Percentiles rank a stretch among this genome's conserved stretches.
phyloP scores from a whole-genome alignment of 1,284 basidiomycete species.

The Rhodotorula sp. region DNA sequence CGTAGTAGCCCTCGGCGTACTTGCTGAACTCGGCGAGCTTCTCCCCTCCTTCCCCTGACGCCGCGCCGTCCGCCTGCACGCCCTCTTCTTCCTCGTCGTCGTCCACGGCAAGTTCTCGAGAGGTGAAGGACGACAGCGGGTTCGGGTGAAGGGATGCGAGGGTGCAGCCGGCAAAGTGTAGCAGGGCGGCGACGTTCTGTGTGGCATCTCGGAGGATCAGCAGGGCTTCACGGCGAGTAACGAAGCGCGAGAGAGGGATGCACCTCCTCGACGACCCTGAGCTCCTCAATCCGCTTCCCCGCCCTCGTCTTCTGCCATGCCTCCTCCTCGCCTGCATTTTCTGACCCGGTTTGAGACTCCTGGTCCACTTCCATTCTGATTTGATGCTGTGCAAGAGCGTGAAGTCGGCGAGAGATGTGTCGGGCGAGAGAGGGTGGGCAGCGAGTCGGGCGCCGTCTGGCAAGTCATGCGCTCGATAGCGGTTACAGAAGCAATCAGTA shows the following conservation, averaged over 20 bases:
- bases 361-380: not conserved
- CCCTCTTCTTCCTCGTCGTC: conserved; percentile 3
- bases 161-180: conserved; percentile 37
- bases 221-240: no score
- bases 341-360: not conserved
- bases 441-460: not conserved
- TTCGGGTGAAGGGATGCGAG: conserved; percentile 37
- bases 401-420: not conserved
- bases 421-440: not conserved
- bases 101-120: conserved; percentile 13
- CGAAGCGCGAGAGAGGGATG: not conserved
- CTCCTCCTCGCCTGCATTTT: not conserved
- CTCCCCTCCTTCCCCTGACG: not conserved
- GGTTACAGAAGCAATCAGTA: no score
- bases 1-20: conserved; percentile 34
- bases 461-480: no score
- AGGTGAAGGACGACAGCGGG: conserved; percentile 32
- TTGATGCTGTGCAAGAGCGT: no score
- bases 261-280: conserved; percentile 36
- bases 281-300: conserved; percentile 30
- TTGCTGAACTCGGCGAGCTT: conserved; percentile 26
- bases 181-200: conserved; percentile 35
- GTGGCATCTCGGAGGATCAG: not conserved
- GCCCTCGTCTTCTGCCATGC: conserved; percentile 19
- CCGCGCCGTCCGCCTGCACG: not conserved